Evolutionary conservation across 2,329 filamentous ascomycete species (phyloP), one percentile per base, ranked within the genome.

Genomic region (Curvularia verruculosa): DNA sequence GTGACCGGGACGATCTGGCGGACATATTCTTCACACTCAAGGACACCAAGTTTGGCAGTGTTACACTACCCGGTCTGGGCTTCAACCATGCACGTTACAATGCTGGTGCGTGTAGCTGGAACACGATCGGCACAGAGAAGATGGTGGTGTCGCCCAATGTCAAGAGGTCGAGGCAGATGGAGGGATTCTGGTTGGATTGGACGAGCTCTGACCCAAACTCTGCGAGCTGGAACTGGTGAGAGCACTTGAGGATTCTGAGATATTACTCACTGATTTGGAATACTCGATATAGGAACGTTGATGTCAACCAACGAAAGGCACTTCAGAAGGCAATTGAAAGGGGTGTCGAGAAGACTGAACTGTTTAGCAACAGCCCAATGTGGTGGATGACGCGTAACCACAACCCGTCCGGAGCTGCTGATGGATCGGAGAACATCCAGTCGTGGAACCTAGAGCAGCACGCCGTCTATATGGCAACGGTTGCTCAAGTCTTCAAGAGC

Each of bases 61-160:
- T 50, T 36, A 58, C 49, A 28, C 18, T 58, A 8, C 51, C 55
- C 1, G 55, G 55, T 7, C 31, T 58, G 9, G 55, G 55, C 26
- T 58, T 58, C 31, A 54, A 50, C 7, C 53, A 54, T 5, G 55
- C 44, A n/a, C 55, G 55, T 12, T 58, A 58, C 15, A 58, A 58
- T 10, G 55, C 51, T 15, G 55, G 55, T 8, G 55, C 55, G n/a
- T 58, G 55, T 19, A 58, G 55, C n/a, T 58, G 55, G 55, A 58
- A 58, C 18, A 29, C 46, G 1, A 12, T 54, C 18, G 46, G 49
- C 12, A 52, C 51, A 0, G 40, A 58, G 3, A 54, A 43, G 6
- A 58, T 58, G 55, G 55, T 50, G 0, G 51, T 50, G 28, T 58
- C 55, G 2, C 40, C 51, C n/a, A 58, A 54, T 1, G 24, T 58